phyloP scores from a whole-genome alignment of 2,329 filamentous ascomycete genomes.

The Fusarium sp. region DNA sequence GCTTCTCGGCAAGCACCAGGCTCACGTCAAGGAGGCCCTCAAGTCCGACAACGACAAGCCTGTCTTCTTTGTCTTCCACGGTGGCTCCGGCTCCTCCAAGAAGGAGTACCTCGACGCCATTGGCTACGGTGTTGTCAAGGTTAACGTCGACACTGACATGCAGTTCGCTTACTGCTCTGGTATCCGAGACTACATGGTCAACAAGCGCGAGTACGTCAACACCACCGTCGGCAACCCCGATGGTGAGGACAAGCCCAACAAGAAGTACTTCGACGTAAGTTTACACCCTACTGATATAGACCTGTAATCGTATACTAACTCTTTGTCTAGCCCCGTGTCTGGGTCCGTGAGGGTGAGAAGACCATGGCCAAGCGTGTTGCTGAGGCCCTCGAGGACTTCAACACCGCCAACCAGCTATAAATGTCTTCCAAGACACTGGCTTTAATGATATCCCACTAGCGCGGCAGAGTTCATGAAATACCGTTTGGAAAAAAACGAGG shows the following conservation, averaged over 20 bases:
- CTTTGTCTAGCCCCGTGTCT: slow-evolving; percentile 79
- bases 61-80: slow-evolving; percentile 99
- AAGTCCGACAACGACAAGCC: slow-evolving; percentile 82
- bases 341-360: slow-evolving; percentile 98
- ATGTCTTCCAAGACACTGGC: slow-evolving; percentile 16
- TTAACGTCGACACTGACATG: slow-evolving; percentile 98
- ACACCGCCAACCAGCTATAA: slow-evolving; percentile 59
- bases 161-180: slow-evolving; percentile 94
- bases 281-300: not conserved
- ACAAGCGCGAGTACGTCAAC: slow-evolving; percentile 94
- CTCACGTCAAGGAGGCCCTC: slow-evolving; percentile 85
- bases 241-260: slow-evolving; percentile 97
- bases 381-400: slow-evolving; percentile 91
- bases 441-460: slow-evolving; percentile 36
- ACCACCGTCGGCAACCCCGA: slow-evolving; percentile 94
- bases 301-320: slow-evolving; percentile 7
- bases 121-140: slow-evolving; percentile 95
- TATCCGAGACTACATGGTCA: slow-evolving; percentile 93
- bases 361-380: slow-evolving; percentile 87
- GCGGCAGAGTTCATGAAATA: slow-evolving; percentile 30
- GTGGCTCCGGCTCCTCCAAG: slow-evolving; percentile 91
- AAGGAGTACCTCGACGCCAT: slow-evolving; percentile 92
- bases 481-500: slow-evolving; percentile 32
- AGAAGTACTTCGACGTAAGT: slow-evolving; percentile 83
- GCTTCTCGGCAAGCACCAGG: slow-evolving; percentile 96